A percentile compares a stretch with the other conserved stretches of the same genome.
These are phyloP conservation scores for Tetradesmus obliquus DNA, from an alignment of 139 green algal genomes.

Conservation along the genomic window DNA sequence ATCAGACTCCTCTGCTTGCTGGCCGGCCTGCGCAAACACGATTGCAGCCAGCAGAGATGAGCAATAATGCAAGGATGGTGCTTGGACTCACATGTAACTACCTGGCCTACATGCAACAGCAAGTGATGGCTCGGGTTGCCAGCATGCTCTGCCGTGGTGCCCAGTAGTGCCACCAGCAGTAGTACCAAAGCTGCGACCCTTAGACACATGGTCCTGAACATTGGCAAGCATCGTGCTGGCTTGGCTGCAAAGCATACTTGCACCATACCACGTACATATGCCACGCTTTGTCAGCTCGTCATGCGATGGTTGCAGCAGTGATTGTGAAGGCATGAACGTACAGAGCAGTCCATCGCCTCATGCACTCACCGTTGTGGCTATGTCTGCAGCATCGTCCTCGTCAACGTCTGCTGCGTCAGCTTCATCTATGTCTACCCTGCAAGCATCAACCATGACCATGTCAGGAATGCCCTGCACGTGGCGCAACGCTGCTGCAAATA, in stretches of 20 bases:
- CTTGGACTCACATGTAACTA: background rate
- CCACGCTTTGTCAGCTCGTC: too few species aligned
- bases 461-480: too few species aligned
- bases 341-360: background rate
- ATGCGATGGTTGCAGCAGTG: background rate
- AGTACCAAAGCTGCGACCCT: background rate
- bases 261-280: background rate
- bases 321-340: background rate
- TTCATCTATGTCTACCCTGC: background rate
- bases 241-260: background rate
- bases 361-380: constrained; percentile 14
- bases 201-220: background rate
- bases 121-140: background rate
- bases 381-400: constrained; percentile 23
- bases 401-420: constrained; percentile 6
- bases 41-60: background rate
- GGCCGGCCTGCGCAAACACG: background rate
- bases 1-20: constrained; percentile 6
- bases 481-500: too few species aligned
- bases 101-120: background rate
- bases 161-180: background rate
- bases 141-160: too few species aligned
- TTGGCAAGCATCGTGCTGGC: background rate
- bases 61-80: background rate
- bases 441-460: background rate